Conservation (phyloP, 805 yeast genomes). For the Yarrowia sp. region DNA sequence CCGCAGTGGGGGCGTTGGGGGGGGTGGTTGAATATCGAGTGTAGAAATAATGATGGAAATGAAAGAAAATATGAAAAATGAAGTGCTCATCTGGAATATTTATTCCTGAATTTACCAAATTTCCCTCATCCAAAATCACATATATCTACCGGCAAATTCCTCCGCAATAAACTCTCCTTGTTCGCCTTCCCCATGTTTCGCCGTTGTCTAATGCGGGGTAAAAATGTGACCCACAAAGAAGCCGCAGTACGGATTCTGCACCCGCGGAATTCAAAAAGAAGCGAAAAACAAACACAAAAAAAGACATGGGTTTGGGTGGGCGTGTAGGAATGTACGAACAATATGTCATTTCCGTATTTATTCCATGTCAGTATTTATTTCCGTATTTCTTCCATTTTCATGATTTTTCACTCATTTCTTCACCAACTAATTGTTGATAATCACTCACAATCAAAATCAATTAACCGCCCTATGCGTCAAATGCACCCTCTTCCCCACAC, state of each 20-base stretch:
- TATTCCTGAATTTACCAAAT: too few species aligned
- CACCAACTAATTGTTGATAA: too few species aligned
- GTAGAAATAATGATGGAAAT: too few species aligned
- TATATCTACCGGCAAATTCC: too few species aligned
- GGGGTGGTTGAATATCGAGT: neutral
- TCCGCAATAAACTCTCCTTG: too few species aligned
- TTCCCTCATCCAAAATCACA: too few species aligned
- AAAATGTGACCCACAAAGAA: constrained; percentile 25
- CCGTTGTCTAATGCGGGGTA: constrained; percentile 31
- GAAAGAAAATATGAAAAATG: neutral
- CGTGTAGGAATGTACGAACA: too few species aligned
- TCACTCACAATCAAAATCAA: neutral
- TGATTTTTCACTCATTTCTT: too few species aligned
- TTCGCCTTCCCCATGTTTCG: constrained; percentile 4
- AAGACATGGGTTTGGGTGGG: neutral
- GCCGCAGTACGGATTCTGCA: neutral
- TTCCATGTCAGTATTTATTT: too few species aligned
- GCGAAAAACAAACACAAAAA: neutral
- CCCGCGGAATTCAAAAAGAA: neutral
- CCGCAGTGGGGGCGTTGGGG: neutral
- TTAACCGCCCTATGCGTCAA: constrained; percentile 14
- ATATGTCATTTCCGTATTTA: too few species aligned
- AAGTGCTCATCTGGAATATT: too few species aligned
- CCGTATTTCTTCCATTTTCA: too few species aligned
- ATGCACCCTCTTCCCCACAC: neutral